These are phyloP conservation scores for Hypoxylon fuscum DNA, from an alignment of 495 filamentous ascomycete genomes.

Conservation along the genomic window DNA sequence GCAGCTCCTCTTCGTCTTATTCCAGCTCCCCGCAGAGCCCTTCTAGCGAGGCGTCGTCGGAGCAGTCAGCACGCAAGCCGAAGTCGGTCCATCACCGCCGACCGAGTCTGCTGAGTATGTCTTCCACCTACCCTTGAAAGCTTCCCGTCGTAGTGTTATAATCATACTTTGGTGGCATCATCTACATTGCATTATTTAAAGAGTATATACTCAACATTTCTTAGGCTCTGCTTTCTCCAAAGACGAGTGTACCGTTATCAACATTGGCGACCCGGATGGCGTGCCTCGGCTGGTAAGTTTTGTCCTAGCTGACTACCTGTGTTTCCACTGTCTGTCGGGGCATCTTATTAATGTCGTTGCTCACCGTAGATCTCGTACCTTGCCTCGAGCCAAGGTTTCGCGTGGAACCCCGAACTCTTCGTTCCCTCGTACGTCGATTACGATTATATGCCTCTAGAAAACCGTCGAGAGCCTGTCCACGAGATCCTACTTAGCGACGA, in stretches of 20 bases:
- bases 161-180: too few relatives aligned
- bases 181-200: background rate
- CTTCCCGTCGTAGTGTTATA: too few relatives aligned
- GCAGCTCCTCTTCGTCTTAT: slow-evolving; percentile 62
- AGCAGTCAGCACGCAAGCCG: slow-evolving; percentile 49
- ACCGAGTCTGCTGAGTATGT: slow-evolving; percentile 64
- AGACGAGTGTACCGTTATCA: slow-evolving; percentile 73
- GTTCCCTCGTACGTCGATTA: slow-evolving; percentile 65
- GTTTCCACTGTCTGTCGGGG: too few relatives aligned
- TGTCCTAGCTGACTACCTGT: background rate
- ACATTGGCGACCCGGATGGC: slow-evolving; percentile 70
- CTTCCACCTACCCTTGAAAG: too few relatives aligned
- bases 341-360: slow-evolving; percentile 12
- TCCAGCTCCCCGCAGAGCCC: slow-evolving; percentile 62
- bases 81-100: slow-evolving; percentile 60
- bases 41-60: slow-evolving; percentile 44
- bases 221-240: slow-evolving; percentile 69
- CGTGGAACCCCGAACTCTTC: slow-evolving; percentile 75
- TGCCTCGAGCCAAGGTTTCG: slow-evolving; percentile 72
- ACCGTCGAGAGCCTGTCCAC: slow-evolving; percentile 71
- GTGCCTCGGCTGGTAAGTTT: slow-evolving; percentile 67
- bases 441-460: slow-evolving; percentile 68
- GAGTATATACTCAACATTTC: slow-evolving; percentile 18
- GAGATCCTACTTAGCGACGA: slow-evolving; percentile 74
- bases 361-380: slow-evolving; percentile 70